Percentiles rank a stretch among this genome's conserved stretches.
Evolutionary conservation across 2,329 filamentous ascomycete genomes (phyloP).

Genomic region (Remersonia thermophila): DNA sequence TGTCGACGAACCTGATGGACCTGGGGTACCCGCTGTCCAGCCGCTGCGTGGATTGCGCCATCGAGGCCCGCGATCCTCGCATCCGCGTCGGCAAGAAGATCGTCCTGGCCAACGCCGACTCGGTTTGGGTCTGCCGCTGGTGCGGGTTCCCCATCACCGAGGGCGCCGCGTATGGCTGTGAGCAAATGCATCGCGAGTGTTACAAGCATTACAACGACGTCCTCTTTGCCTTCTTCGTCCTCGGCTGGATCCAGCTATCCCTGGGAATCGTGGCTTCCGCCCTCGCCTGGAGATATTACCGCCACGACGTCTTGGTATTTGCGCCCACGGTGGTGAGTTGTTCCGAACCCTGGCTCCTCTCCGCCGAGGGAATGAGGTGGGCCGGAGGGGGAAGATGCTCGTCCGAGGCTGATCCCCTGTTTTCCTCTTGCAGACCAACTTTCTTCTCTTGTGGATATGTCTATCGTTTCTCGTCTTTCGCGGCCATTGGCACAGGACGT

Average conservation of each 20-base stretch:
- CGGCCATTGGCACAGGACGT: constrained; percentile 26
- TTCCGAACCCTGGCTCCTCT: no score
- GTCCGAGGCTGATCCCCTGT: not conserved
- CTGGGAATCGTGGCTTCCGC: constrained; percentile 24
- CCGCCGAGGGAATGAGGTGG: no score
- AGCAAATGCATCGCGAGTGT: constrained; percentile 30
- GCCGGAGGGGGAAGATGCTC: not conserved
- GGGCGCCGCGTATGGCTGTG: constrained; percentile 21
- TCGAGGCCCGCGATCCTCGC: constrained; percentile 23
- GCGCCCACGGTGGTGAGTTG: constrained; percentile 25
- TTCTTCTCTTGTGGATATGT: constrained; percentile 25
- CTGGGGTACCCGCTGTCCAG: constrained; percentile 27
- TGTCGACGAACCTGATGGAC: constrained; percentile 21
- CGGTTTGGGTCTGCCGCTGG: constrained; percentile 31
- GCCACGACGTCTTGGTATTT: constrained; percentile 20
- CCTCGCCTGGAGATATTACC: constrained; percentile 28
- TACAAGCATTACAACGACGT: constrained; percentile 27
- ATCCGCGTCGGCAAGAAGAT: constrained; percentile 27
- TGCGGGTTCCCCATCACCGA: constrained; percentile 29
- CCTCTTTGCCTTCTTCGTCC: constrained; percentile 26
- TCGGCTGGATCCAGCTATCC: constrained; percentile 27
- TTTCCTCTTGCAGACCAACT: constrained; percentile 19
- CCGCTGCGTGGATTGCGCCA: constrained; percentile 29
- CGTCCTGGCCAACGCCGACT: constrained; percentile 24
- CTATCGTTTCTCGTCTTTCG: constrained; percentile 24